These are phyloP conservation scores for Fusarium circinatum DNA, from an alignment of 2,329 filamentous ascomycete genomes.

Conservation along the genomic window DNA sequence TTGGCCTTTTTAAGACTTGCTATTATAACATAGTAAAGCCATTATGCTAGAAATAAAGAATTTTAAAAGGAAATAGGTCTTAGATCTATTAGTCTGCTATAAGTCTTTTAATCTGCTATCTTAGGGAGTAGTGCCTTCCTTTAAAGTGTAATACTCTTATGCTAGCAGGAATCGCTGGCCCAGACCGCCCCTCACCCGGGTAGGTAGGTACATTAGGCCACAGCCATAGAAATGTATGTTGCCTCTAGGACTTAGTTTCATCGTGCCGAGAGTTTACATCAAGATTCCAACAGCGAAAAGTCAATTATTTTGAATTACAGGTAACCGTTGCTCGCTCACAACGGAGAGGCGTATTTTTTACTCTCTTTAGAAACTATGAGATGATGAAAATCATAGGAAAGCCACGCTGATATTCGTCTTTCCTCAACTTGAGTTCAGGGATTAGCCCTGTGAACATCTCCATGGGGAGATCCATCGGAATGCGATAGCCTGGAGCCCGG, in stretches of 20 bases:
- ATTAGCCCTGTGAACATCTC: slow-evolving; percentile 8
- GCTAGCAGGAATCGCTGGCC: no score
- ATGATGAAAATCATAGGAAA: background rate
- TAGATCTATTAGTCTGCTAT: no score
- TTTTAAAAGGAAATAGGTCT: no score
- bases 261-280: background rate
- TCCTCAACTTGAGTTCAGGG: background rate
- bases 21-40: no score
- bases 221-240: background rate
- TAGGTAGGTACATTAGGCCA: background rate
- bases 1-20: no score
- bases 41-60: no score
- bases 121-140: no score
- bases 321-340: background rate
- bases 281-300: background rate
- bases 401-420: background rate
- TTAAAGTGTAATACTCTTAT: no score
- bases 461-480: slow-evolving; percentile 12
- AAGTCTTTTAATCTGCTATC: no score
- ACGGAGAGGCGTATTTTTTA: background rate
- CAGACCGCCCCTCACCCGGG: no score
- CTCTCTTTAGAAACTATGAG: background rate
- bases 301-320: background rate
- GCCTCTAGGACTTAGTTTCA: background rate
- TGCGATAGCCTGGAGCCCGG: background rate